Conservation (phyloP, 768 basidiomycete genomes). For the Harrya chromipes region DNA sequence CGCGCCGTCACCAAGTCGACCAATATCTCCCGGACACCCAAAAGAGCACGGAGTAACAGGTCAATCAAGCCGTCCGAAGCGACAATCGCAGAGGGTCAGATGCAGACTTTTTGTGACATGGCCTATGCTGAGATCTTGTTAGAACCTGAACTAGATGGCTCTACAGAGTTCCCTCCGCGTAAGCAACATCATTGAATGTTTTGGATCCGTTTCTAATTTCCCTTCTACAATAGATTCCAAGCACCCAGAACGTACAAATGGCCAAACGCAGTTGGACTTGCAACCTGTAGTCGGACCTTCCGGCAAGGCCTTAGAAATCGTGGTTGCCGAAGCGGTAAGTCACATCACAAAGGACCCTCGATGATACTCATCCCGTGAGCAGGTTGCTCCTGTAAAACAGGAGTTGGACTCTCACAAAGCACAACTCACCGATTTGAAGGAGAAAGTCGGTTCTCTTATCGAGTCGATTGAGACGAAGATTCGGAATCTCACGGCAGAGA, state of each 20-base stretch:
- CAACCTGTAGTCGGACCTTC: conserved; percentile 4
- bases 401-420: conserved; percentile 47
- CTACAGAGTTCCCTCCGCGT: conserved; percentile 9
- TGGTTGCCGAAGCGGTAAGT: conserved; percentile 32
- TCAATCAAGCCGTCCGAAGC: conserved; percentile 49
- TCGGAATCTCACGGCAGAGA: conserved; percentile 34
- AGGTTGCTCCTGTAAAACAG: conserved; percentile 52
- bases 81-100: conserved; percentile 54
- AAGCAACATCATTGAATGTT: conserved; percentile 5
- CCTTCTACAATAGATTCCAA: conserved; percentile 4
- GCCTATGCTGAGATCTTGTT: conserved; percentile 9
- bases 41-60: conserved; percentile 48
- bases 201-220: not conserved
- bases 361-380: conserved; percentile 7
- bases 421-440: conserved; percentile 38
- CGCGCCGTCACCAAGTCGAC: conserved; percentile 61
- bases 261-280: conserved; percentile 4
- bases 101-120: not conserved
- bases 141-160: conserved; percentile 28
- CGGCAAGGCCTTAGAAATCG: conserved; percentile 13
- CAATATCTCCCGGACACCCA: conserved; percentile 44
- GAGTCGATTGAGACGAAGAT: conserved; percentile 38
- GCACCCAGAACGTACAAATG: not conserved
- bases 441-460: conserved; percentile 29
- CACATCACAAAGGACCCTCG: not conserved